Percentiles rank a stretch among this genome's conserved stretches.
These are phyloP conservation scores for Kwoniella newhampshirensis DNA, from an alignment of 768 basidiomycete genomes.

Conservation along the genomic window DNA sequence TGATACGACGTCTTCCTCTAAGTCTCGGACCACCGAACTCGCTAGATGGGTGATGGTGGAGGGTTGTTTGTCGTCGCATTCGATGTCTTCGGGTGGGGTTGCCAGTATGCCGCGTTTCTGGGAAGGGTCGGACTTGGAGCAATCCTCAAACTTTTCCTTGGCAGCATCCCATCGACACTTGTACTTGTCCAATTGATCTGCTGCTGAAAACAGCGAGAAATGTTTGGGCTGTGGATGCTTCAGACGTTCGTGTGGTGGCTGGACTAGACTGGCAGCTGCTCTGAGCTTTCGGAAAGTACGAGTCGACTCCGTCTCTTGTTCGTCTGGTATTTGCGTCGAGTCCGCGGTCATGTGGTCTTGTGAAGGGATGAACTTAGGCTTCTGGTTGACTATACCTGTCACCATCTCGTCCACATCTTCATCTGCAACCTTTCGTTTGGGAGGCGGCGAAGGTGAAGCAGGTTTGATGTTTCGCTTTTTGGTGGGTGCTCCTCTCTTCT, in stretches of 20 bases:
- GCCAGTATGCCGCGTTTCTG: neutral
- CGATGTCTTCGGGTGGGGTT: neutral
- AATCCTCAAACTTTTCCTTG: neutral
- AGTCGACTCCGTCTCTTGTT: too few relatives aligned
- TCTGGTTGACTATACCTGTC: neutral
- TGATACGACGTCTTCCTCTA: neutral
- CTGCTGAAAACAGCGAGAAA: too few relatives aligned
- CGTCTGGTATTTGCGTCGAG: neutral
- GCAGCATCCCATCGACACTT: neutral
- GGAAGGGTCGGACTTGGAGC: neutral
- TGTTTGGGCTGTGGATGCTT: neutral
- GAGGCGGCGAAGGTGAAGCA: neutral
- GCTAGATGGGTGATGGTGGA: constrained; percentile 17
- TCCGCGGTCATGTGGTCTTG: neutral
- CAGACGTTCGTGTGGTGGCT: neutral
- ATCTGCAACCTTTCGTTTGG: neutral
- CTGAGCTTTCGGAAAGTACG: too few relatives aligned
- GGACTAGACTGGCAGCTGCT: neutral
- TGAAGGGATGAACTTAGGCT: neutral
- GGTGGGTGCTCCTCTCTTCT: neutral
- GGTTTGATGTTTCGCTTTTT: neutral
- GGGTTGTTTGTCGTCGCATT: neutral
- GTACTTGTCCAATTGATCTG: neutral
- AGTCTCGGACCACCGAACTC: neutral
- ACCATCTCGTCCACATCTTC: neutral